Base-by-base conservation (phyloP, 768 basidiomycete genomes). In the Leccinum arenicola region DNA sequence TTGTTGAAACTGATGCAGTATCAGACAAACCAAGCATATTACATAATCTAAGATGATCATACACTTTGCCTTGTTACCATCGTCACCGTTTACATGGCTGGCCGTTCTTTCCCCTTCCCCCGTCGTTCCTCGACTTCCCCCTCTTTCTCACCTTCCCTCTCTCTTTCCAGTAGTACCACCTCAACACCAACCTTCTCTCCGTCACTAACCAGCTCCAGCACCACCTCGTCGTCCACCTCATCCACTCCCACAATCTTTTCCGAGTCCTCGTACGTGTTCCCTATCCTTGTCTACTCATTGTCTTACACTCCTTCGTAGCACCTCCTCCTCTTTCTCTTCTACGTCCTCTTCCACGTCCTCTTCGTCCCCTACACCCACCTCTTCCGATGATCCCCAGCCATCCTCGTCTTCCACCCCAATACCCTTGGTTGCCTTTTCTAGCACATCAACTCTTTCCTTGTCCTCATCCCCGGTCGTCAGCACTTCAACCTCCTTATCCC, bases 191-290 rank as follows among this genome's bases (percentile, higher is more conserved):
- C 27, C 5, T 2, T 0, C 8, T 40, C 38, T 40, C 3, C 38
- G 9, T 40, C 38, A n/a, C 15, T 17, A 17, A 38, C 38, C 17
- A 40, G 8, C 4, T 9, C 17, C 17, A 40, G 6, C 17, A 17
- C 38, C 8, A 38, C 36, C 15, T 17, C 36, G 17, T 40, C 38
- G n/a, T 40, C 38, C 38, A n/a, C 8, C 8, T n/a, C 38, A 9
- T 40, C 38, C 38, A 40, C 38, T 9, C 8, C 17, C 17, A n/a
- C 38, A 8, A 9, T 9, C 8, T n/a, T n/a, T 40, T 51, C 54
- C 27, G 27, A 27, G 8, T 27, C 8, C 27, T 15, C 48, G 62
- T 65, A 52, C 9, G 68, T 72, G 50, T 35, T 10, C 2, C 27
- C 14, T 19, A 3, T 57, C 11, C 17, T 19, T 31, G 10, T 21